Conservation (phyloP, 495 filamentous ascomycete genomes). For the Penicillium crystallinum region DNA sequence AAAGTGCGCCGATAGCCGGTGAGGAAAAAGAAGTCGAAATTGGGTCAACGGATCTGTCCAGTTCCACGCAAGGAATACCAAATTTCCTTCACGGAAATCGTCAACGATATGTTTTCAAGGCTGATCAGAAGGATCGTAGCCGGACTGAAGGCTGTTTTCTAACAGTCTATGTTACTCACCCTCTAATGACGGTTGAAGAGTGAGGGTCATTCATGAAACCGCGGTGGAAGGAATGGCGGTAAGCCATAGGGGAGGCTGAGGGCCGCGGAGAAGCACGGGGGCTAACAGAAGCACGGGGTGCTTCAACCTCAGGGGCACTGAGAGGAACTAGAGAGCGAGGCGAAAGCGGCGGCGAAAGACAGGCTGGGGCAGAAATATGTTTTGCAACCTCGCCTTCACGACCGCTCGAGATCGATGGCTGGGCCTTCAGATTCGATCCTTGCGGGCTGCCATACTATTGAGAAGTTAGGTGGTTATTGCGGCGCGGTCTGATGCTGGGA, state of each 20-base stretch:
- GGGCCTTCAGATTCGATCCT: slow-evolving; percentile 9
- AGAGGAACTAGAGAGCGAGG: slow-evolving; percentile 24
- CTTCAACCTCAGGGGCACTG: slow-evolving; percentile 7
- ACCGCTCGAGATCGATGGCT: slow-evolving; percentile 11
- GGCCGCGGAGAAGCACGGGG: slow-evolving; percentile 25
- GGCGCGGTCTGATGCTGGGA: slow-evolving; percentile 12
- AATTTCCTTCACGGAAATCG: slow-evolving; percentile 17
- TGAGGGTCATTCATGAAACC: slow-evolving; percentile 42
- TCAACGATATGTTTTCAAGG: slow-evolving; percentile 15
- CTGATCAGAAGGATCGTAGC: slow-evolving; percentile 6
- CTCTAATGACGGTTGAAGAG: slow-evolving; percentile 43
- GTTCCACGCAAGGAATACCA: slow-evolving; percentile 14
- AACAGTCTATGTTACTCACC: slow-evolving; percentile 27
- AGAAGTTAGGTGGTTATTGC: slow-evolving; percentile 10
- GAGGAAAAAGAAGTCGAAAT: slow-evolving; percentile 12
- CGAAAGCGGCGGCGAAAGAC: slow-evolving; percentile 21
- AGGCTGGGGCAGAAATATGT: slow-evolving; percentile 8
- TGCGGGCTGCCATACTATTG: slow-evolving; percentile 47
- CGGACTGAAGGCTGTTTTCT: slow-evolving; percentile 11
- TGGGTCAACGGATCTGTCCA: slow-evolving; percentile 11
- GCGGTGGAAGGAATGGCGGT: slow-evolving; percentile 38
- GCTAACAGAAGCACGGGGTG: slow-evolving; percentile 13
- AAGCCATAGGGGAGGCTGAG: slow-evolving; percentile 35
- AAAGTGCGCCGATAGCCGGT: slow-evolving; percentile 11
- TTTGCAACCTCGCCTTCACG: slow-evolving; percentile 12